Evolutionary conservation across 129 eudicot genomes (phyloP).

Genomic region (Calendula officinalis): DNA sequence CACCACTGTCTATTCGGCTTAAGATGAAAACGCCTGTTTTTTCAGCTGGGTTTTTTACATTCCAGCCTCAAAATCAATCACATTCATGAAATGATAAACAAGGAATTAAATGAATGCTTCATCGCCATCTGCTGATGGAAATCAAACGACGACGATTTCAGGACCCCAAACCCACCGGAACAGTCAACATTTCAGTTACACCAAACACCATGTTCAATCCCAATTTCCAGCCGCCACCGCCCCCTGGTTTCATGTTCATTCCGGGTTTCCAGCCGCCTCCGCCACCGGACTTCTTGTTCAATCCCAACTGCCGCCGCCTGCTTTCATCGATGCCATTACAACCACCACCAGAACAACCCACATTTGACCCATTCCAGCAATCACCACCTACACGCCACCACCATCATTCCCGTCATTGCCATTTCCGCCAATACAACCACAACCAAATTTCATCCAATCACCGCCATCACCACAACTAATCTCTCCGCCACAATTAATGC

Average conservation of each 20-base stretch:
- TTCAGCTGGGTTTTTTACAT: constrained; percentile 78
- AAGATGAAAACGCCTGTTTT: constrained; percentile 53
- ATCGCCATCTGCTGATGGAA: constrained; percentile 27
- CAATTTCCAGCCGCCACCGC: constrained; percentile 46
- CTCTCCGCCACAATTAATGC: constrained; percentile 24
- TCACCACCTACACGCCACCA: constrained; percentile 56
- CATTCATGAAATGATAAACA: constrained; percentile 39
- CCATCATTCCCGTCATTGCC: constrained; percentile 40
- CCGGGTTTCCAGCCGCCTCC: constrained; percentile 40
- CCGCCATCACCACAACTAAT: constrained; percentile 37
- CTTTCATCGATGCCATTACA: constrained; percentile 26
- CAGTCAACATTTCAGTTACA: constrained; percentile 41
- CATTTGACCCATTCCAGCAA: constrained; percentile 38
- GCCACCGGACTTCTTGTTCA: constrained; percentile 31
- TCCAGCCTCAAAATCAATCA: constrained; percentile 46
- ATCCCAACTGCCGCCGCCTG: constrained; percentile 43
- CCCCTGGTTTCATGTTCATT: constrained; percentile 32
- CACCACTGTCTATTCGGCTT: constrained; percentile 48
- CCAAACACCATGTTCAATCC: constrained; percentile 27
- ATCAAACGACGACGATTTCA: constrained; percentile 15
- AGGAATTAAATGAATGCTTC: constrained; percentile 16
- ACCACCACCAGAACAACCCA: constrained; percentile 41
- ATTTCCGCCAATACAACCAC: constrained; percentile 37
- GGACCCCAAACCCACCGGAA: constrained; percentile 28
- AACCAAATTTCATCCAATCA: constrained; percentile 31